Evolutionary conservation across 2,329 filamentous ascomycete species (phyloP), one percentile per base, ranked within the genome.

Genomic region (Gnomoniopsis sp.): DNA sequence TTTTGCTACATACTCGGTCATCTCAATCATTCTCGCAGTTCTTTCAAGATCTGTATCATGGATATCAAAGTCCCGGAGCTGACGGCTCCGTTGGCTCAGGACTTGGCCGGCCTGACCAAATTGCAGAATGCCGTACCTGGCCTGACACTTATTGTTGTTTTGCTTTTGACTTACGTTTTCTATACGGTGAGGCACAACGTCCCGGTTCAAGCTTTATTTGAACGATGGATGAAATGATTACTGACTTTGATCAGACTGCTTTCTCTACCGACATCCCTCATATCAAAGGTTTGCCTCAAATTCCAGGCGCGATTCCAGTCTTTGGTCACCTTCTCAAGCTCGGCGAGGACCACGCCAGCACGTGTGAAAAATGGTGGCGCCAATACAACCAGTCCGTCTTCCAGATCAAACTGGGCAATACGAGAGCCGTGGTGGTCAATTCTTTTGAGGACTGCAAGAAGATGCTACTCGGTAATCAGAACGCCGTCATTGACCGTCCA

Each of bases 381-480:
- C 68, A 78, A 65, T 79, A 80, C 64, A 70, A 72, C 4, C 65
- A 74, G 11, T 77, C 77, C 1, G 74, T 79, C 49, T 82, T 79
- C 64, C 79, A 82, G 60, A 77, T 88, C 54, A 73, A 75, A 15
- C 72, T 83, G 1, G 79, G 80, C 12, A 82, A 82, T 62, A 82
- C 75, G 0, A 69, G 79, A 17, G 79, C 79, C 0, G 79, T 82
- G 0, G 78, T 82, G 0, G 72, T 82, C 47, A 83, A 80, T 65
- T 80, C 77, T 1, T 83, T 82, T 55, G 75, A 77, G 1, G 79
- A 80, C 63, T 79, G 77, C 67, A 77, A 75, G 63, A 77, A 76
- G 49, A 80, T 82, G 67, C 70, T 82, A 1, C 68, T 82, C 3
- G 75, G 73, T 2, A 73, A 81, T 58, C 77, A 80, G 58, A 77